Conservation (phyloP, 768 basidiomycete species). For the Termitomyces sp. region DNA sequence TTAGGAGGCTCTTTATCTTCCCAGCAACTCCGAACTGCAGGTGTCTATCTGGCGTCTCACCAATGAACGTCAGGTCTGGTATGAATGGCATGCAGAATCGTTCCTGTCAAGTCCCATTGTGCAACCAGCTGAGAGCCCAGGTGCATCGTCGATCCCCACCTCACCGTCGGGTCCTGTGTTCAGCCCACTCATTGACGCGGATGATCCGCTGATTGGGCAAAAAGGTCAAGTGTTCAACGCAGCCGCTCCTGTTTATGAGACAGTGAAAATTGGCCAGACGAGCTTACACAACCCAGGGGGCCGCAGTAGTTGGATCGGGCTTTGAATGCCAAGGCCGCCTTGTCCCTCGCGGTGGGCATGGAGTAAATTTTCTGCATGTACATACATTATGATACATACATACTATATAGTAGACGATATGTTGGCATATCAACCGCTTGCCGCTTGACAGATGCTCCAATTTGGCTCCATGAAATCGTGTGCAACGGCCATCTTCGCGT, state of each 20-base stretch:
- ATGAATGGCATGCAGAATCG: constrained; percentile 97
- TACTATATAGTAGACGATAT: background rate
- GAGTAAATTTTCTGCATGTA: background rate
- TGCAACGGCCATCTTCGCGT: background rate
- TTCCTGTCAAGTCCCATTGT: constrained; percentile 65
- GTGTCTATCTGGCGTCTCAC: constrained; percentile 95
- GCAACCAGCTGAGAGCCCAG: constrained; percentile 7
- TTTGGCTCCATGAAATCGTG: background rate
- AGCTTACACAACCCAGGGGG: constrained; percentile 89
- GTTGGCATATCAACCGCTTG: background rate
- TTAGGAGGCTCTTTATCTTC: constrained; percentile 92
- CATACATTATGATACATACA: background rate
- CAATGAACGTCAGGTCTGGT: constrained; percentile 90
- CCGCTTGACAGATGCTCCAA: constrained; percentile 1
- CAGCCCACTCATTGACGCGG: constrained; percentile 73
- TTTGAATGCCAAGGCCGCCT: constrained; percentile 28
- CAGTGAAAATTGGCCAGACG: constrained; percentile 94
- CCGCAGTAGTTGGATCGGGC: constrained; percentile 90
- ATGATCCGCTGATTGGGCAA: constrained; percentile 35
- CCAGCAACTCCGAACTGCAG: constrained; percentile 87
- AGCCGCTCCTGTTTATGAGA: constrained; percentile 29
- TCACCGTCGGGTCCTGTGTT: constrained; percentile 29
- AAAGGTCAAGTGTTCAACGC: constrained; percentile 1
- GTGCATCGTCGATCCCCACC: constrained; percentile 8
- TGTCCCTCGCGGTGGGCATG: background rate